phyloP scores from a whole-genome alignment of 1,284 basidiomycete species.

The Ustilago loliicola region DNA sequence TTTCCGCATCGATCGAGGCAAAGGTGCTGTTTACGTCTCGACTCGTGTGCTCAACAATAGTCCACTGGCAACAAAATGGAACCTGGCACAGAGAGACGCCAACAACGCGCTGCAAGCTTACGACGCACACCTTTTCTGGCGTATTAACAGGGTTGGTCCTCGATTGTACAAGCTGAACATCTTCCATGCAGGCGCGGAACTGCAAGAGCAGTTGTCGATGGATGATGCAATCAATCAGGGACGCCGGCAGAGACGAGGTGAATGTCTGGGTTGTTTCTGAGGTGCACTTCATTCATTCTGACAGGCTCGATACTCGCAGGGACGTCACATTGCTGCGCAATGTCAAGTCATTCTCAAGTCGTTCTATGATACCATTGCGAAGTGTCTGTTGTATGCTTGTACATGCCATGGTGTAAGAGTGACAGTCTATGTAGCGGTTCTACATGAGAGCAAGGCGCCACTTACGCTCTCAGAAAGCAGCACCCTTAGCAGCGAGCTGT shows the following conservation, averaged over 20 bases:
- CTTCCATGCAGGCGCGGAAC: neutral
- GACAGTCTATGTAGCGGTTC: neutral
- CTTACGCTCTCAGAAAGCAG: conserved; percentile 59
- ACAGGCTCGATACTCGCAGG: no score
- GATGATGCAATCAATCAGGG: neutral
- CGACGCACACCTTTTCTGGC: conserved; percentile 4
- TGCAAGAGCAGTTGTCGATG: neutral
- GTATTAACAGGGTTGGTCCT: neutral
- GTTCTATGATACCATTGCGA: no score
- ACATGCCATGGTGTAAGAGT: no score
- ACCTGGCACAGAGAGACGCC: neutral
- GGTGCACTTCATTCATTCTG: neutral
- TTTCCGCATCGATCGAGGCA: neutral
- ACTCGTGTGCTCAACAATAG: neutral
- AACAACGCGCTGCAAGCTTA: neutral
- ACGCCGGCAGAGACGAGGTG: neutral
- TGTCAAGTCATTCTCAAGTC: no score
- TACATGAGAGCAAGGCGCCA: no score
- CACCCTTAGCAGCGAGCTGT: conserved; percentile 60
- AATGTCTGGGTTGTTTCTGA: neutral
- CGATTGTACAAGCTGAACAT: neutral
- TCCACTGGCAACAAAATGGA: neutral
- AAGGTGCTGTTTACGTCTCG: conserved; percentile 2
- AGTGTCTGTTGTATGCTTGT: no score
- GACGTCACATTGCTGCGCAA: no score